These are phyloP conservation scores for Pseudogymnoascus sp. DNA, from an alignment of 2,329 filamentous ascomycete genomes.

Conservation along the genomic window DNA sequence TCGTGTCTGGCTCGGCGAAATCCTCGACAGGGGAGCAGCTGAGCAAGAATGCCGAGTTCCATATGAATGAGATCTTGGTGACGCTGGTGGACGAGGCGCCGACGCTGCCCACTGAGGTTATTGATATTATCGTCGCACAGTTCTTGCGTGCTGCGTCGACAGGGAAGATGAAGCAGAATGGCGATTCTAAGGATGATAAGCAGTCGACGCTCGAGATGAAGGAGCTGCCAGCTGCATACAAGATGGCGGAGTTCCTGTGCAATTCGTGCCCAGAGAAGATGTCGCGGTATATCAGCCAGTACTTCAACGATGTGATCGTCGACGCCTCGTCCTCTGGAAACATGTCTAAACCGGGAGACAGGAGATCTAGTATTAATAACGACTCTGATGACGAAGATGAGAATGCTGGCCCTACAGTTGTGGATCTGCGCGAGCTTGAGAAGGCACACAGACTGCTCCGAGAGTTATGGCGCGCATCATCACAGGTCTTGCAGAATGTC, in stretches of 20 bases:
- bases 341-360: conserved; percentile 42
- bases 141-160: conserved; percentile 78
- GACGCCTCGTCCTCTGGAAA: conserved; percentile 60
- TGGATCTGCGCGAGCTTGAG: conserved; percentile 77
- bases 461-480: conserved; percentile 88
- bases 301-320: conserved; percentile 94
- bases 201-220: conserved; percentile 81
- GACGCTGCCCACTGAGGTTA: conserved; percentile 69
- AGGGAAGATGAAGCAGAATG: conserved; percentile 43
- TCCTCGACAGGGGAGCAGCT: conserved; percentile 70
- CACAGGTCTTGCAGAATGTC: conserved; percentile 82
- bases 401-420: conserved; percentile 60
- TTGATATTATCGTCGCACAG: conserved; percentile 91
- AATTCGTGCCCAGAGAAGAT: conserved; percentile 86
- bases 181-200: conserved; percentile 56
- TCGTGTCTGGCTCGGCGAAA: conserved; percentile 71
- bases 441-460: conserved; percentile 86
- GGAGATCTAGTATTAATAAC: conserved; percentile 42
- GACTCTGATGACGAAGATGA: conserved; percentile 56
- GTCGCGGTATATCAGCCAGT: conserved; percentile 88
- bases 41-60: conserved; percentile 86
- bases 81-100: conserved; percentile 80
- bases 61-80: conserved; percentile 79
- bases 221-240: conserved; percentile 84
- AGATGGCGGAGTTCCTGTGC: conserved; percentile 93